Percentiles rank a stretch among this genome's conserved stretches.
phyloP scores from a whole-genome alignment of 2,329 filamentous ascomycete genomes.

The Gyromitra esculenta region DNA sequence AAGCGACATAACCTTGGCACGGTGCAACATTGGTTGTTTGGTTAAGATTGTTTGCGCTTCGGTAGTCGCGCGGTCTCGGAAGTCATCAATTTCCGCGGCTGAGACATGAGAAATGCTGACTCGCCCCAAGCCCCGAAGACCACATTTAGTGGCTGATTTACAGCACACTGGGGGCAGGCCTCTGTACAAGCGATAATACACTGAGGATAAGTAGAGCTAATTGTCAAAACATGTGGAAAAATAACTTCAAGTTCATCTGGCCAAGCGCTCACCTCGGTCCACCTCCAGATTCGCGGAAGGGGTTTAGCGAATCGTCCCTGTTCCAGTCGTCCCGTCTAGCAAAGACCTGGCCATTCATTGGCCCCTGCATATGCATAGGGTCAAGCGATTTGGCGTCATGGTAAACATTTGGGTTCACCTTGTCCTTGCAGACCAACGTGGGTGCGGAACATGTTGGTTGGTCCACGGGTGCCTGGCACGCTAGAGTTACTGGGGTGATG shows the following conservation, averaged over 20 bases:
- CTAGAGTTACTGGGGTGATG: conserved; percentile 11
- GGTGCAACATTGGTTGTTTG: conserved; percentile 33
- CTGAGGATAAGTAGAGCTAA: neutral
- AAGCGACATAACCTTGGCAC: conserved; percentile 25
- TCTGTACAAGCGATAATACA: neutral
- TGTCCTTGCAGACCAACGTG: conserved; percentile 41
- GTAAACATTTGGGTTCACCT: conserved; percentile 40
- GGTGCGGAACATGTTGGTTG: conserved; percentile 34
- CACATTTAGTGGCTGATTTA: neutral
- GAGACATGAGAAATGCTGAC: conserved; percentile 24
- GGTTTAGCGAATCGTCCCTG: conserved; percentile 38
- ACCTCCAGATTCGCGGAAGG: conserved; percentile 38
- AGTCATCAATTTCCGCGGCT: conserved; percentile 37
- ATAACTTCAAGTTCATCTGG: neutral
- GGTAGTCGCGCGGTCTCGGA: conserved; percentile 3
- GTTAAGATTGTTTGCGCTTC: conserved; percentile 23
- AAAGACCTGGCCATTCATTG: conserved; percentile 40
- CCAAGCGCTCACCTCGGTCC: conserved; percentile 1
- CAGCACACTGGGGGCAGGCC: neutral
- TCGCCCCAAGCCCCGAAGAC: neutral
- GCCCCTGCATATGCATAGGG: conserved; percentile 38
- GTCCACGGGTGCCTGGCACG: conserved; percentile 36
- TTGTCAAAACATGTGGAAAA: no score
- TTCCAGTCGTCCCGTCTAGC: conserved; percentile 18
- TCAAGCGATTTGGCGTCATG: conserved; percentile 47